Evolutionary conservation across 495 filamentous ascomycete genomes (phyloP), one percentile per base, ranked within the genome.

Genomic region (Penicillium paxilli): DNA sequence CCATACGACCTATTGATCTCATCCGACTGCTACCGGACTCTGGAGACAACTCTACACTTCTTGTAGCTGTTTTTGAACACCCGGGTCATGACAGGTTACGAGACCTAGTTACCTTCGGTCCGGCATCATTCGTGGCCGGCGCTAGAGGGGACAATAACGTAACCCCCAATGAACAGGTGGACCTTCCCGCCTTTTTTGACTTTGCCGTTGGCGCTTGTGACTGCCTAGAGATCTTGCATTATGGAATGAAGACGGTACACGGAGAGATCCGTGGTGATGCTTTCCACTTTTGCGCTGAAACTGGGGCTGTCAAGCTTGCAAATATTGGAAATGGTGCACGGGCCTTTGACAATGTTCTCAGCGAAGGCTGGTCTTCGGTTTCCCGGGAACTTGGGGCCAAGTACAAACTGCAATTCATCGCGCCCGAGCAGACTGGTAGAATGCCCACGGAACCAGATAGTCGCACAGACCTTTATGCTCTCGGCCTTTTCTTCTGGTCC

Each of bases 371-470:
- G 92, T 87, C 85, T 7, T 77, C 85, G 2, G 74, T 96, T 33
- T 90, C 87, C 4, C 83, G 84, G 33, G 88, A 94, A 65, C 70
- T 90, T 30, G 91, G 91, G 0, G 86, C 89, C 22, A 89, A 88
- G 64, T 87, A 89, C 58, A 95, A 94, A 69, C 74, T 96, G 19
- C 83, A 90, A 52, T 95, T 86, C 62, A 91, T 96, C 65, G 91
- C 89, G 38, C 90, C 92, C 0, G 92, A 96, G 59, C 91, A 96
- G 75, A 96, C 91, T 12, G 92, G 92, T 21, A 84, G 92, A 14
- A 87, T 95, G 82, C 87, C 90, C 2, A 90, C 87, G 16, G 90
- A 94, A 61, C 92, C 92, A 1, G 91, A 96, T 70, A 88, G 83
- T 50, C 81, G 92, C 41, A 96, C 91, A 9, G 92, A 96, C 70